Base-by-base conservation (phyloP, 1,139 yeast genomes). In the Taphrina betulina region DNA sequence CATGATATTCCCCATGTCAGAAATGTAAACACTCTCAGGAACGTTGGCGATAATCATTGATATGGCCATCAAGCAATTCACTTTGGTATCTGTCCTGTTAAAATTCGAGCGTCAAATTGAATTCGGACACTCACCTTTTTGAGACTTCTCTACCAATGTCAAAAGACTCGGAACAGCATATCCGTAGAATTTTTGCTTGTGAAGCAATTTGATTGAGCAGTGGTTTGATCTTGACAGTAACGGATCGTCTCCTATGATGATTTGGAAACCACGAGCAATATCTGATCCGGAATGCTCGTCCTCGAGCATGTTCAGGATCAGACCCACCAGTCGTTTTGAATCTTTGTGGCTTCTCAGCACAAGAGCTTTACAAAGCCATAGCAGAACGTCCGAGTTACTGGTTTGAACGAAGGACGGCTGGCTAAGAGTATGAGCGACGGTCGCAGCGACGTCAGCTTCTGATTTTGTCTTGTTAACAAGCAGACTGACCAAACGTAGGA, bases 141-240 rank as follows among this genome's bases (percentile, higher is more conserved):
- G 16, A 31, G 61, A 57, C 2, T 61, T 43, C 26, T 61, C 61
- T 59, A 66, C 66, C 3, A 69, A 68, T 0, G 60, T 63, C 10
- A 69, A 63, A 1, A 74, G 57, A 17, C 62, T 61, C 2, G 71
- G 71, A 8, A 73, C 62, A 3, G 62, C 72, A 7, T 74, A 71
- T 58, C 79, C 79, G 68, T 87, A 87, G 20, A 85, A 74, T 61
- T 82, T 81, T 66, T 92, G 97, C 67, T 87, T 88, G 73, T 84
- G 85, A 28, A 92, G 73, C 42, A 78, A 68, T 58, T 85, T 77
- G 23, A 84, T 78, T 59, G 82, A 78, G 58, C 83, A 74, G 60
- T 80, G 80, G 61, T 76, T 81, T 40, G 76, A 74, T 63, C 78
- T 81, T 51, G 75, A 71, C 61, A 83, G 78, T 2, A 84, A 72